Evolutionary conservation across 257 asterid species (phyloP).

Genomic region (Rehmannia glutinosa): DNA sequence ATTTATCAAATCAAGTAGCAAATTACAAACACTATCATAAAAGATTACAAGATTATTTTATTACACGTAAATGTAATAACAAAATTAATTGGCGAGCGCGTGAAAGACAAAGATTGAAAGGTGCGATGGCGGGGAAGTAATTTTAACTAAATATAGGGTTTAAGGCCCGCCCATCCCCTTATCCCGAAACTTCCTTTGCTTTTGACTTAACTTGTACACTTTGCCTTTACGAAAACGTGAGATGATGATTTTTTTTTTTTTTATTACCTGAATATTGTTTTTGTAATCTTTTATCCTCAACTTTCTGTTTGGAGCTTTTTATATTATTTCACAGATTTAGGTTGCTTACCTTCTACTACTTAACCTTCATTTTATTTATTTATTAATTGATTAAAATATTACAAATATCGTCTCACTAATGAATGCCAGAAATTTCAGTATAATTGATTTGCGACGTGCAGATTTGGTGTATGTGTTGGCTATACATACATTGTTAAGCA

Average conservation of each 20-base stretch:
- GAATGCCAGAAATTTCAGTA: too few relatives aligned
- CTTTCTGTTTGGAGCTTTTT: too few relatives aligned
- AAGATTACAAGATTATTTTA: too few relatives aligned
- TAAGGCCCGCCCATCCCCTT: background rate
- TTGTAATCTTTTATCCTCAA: too few relatives aligned
- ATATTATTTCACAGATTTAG: too few relatives aligned
- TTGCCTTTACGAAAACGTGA: background rate
- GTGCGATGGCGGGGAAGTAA: background rate
- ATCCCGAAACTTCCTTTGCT: background rate
- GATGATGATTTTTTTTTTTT: background rate
- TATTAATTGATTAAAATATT: background rate
- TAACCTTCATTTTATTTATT: slow-evolving; percentile 4
- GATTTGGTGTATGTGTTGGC: too few relatives aligned
- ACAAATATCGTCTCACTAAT: too few relatives aligned
- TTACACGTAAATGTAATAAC: background rate
- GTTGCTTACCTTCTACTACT: slow-evolving; percentile 29
- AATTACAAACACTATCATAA: too few relatives aligned
- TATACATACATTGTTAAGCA: too few relatives aligned
- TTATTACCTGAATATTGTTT: too few relatives aligned
- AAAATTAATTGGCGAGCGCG: background rate
- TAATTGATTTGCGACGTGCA: too few relatives aligned
- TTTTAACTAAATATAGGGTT: background rate
- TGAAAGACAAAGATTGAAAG: background rate
- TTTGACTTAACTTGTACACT: background rate
- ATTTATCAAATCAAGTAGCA: background rate